Conservation (phyloP, 768 basidiomycete species). For the Crassisporium funariophilum region DNA sequence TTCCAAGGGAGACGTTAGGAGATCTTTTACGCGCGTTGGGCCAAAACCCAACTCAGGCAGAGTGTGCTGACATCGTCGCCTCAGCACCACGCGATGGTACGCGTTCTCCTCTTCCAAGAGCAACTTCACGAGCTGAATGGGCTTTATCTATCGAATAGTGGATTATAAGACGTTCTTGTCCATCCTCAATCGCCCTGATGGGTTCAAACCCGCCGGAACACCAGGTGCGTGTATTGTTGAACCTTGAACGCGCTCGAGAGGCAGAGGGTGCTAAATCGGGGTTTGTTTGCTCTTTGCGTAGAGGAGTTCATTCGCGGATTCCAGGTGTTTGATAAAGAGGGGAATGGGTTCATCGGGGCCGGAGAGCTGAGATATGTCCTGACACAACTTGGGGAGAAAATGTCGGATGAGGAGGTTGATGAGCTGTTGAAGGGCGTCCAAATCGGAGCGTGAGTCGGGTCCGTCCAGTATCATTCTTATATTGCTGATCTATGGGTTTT, state of each 20-base stretch:
- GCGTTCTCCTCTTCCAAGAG: constrained; percentile 9
- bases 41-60: constrained; percentile 99
- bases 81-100: constrained; percentile 77
- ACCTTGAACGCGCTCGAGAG: not conserved
- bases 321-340: constrained; percentile 98
- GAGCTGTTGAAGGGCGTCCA: constrained; percentile 96
- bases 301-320: constrained; percentile 99
- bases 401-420: constrained; percentile 97
- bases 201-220: constrained; percentile 96
- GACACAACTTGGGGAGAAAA: constrained; percentile 97
- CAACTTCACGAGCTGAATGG: constrained; percentile 5
- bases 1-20: constrained; percentile 86
- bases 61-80: constrained; percentile 81
- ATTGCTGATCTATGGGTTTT: constrained; percentile 3
- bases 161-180: constrained; percentile 90
- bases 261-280: not conserved
- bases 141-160: constrained; percentile 46
- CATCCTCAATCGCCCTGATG: constrained; percentile 93
- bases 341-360: constrained; percentile 88
- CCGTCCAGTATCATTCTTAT: constrained; percentile 12
- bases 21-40: constrained; percentile 93
- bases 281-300: constrained; percentile 30
- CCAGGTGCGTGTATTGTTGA: constrained; percentile 60
- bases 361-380: constrained; percentile 92
- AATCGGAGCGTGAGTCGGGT: constrained; percentile 73